A percentile compares a stretch with the other conserved stretches of the same genome.
Conservation (phyloP, 2,329 filamentous ascomycete genomes). For the Pyrenochaeta sp. region DNA sequence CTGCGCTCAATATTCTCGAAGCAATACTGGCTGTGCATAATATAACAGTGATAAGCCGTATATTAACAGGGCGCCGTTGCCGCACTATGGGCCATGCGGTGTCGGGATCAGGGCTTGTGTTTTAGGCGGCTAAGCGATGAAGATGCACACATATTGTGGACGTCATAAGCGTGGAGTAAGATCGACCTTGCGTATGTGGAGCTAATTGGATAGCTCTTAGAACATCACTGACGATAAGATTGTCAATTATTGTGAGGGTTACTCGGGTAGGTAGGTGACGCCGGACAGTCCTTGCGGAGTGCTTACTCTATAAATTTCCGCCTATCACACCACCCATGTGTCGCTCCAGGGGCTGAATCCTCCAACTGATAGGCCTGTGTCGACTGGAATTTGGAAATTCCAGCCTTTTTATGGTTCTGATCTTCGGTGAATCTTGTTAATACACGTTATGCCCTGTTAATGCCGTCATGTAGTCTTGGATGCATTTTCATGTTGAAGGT, state of each 20-base stretch:
- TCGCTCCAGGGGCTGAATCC: background rate
- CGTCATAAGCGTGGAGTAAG: conserved; percentile 13
- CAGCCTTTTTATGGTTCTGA: background rate
- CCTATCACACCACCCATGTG: conserved; percentile 1
- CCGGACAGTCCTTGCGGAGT: background rate
- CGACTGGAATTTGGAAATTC: background rate
- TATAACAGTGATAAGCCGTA: conserved; percentile 1
- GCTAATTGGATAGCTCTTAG: conserved; percentile 9
- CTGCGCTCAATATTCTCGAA: background rate
- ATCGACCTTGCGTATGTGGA: conserved; percentile 12
- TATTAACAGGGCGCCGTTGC: conserved; percentile 14
- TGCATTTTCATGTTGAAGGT: background rate
- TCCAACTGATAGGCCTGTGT: background rate
- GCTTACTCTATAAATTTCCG: conserved; percentile 8
- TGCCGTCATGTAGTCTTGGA: background rate
- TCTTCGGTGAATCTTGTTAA: background rate
- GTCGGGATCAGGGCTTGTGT: conserved; percentile 11
- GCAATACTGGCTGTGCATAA: background rate
- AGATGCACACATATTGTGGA: conserved; percentile 9
- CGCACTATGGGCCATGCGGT: conserved; percentile 8
- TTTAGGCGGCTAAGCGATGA: conserved; percentile 9
- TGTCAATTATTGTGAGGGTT: conserved; percentile 9
- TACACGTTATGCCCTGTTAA: background rate
- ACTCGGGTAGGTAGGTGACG: conserved; percentile 1
- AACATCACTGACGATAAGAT: conserved; percentile 13